Base-by-base conservation (phyloP, 257 asterid species). In the Nicotiana otophora region DNA sequence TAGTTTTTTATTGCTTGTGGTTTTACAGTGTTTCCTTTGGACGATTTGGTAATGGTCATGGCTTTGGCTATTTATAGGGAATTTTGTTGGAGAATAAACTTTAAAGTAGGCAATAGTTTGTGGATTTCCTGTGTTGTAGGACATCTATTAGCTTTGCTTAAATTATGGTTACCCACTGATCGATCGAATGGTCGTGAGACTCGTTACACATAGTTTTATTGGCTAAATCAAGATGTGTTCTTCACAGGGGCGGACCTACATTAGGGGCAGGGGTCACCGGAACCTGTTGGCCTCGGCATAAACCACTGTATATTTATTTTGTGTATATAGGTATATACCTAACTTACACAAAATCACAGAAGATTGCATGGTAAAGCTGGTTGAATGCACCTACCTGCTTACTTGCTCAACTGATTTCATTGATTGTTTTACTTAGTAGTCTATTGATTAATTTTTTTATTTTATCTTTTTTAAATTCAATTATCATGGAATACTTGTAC, bases 1-100 rank as follows among this genome's bases (percentile, higher is more conserved):
- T 4, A 0, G 0, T 64, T 28, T 12, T 65, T 83, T 0, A 2
- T 46, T 54, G 10, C 17, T 19, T 31, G 10, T 36, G 48, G 23
- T 61, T 33, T 70, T 84, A 51, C 68, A 60, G 67, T 69, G 86
- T 61, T 66, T 80, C 74, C 14, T 77, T 42, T 19, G 66, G 69
- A 51, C 67, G 16, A 55, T 34, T 77, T 67, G 17, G 16, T 15
- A 26, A 17, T 26, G 61, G 23, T 26, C 15, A 54, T 42, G 42
- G 61, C 26, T 2, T 51, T 7, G 26, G 16, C 28, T 75, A 51
- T 51, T 51, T 75, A 75, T 74, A 75, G 30, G 53, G 46, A 20
- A 68, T 65, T 67, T 9, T 17, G 51, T 31, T 66, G 23, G 23
- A 66, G 23, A 46, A 54, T 19, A 7, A 53, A n/a, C 77, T 77